phyloP scores from a whole-genome alignment of 2,329 filamentous ascomycete species.

The Aspergillus japonicus region DNA sequence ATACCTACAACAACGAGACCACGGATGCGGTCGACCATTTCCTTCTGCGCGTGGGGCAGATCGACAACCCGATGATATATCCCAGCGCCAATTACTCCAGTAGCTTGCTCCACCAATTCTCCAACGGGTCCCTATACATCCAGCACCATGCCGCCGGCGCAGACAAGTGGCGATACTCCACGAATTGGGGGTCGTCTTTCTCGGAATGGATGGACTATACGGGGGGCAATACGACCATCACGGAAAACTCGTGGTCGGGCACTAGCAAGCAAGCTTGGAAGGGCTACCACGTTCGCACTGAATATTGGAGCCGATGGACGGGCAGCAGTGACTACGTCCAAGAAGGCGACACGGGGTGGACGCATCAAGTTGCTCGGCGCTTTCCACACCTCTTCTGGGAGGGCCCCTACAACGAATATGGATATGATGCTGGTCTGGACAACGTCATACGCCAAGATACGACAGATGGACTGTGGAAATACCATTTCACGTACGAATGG shows the following conservation, averaged over 20 bases:
- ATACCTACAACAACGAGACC: constrained; percentile 39
- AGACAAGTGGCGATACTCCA: constrained; percentile 60
- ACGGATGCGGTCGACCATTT: constrained; percentile 57
- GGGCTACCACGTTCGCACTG: constrained; percentile 60
- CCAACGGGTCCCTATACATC: constrained; percentile 47
- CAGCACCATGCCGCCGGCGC: constrained; percentile 60
- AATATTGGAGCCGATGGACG: constrained; percentile 60
- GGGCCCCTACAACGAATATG: constrained; percentile 62
- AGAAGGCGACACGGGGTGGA: constrained; percentile 53
- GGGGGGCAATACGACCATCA: constrained; percentile 50
- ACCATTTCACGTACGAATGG: constrained; percentile 64
- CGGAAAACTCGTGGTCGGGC: constrained; percentile 54
- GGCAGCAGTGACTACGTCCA: constrained; percentile 61
- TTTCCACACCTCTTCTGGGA: constrained; percentile 63
- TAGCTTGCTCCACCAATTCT: constrained; percentile 48
- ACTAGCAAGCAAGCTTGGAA: constrained; percentile 56
- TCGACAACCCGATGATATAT: constrained; percentile 60
- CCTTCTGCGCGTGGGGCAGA: constrained; percentile 57
- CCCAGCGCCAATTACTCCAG: constrained; percentile 59
- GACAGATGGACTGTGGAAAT: constrained; percentile 54
- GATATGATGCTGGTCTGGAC: constrained; percentile 59
- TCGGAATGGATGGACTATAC: constrained; percentile 57
- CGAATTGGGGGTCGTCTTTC: constrained; percentile 60
- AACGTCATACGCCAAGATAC: constrained; percentile 51
- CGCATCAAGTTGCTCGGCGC: constrained; percentile 43